Base-by-base conservation (phyloP, 179 eudicot species). In the Corrigiola litoralis region DNA sequence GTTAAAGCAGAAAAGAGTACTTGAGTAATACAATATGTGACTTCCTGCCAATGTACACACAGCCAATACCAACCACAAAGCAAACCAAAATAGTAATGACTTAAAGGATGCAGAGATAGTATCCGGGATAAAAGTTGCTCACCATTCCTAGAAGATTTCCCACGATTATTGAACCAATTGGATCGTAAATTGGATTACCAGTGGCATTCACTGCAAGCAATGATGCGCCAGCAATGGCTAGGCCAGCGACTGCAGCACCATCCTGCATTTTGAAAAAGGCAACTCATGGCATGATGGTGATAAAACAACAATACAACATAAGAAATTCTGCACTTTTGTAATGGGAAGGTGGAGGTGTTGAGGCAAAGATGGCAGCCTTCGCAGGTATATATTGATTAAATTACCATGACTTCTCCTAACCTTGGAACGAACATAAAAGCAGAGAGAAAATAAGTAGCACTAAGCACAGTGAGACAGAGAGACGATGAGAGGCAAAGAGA, bases 91-190 rank as follows among this genome's bases (percentile, higher is more conserved):
- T 11, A 27, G 4, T 21, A 41, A 40, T 36, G 37, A 29, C 59
- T 37, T 12, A 2, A 7, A 20, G 52, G 52, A 58, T 31, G 3
- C 10, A 37, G 34, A 49, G 45, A 24, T 38, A 46, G 47, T 34
- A n/a, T 53, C 17, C 5, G n/a, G 9, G 36, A 17, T 25, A 58
- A 38, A 33, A 42, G 31, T 21, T 41, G 68, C 81, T 52, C 73
- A 94, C 97, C 96, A 94, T 75, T 77, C 97, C 99, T 63, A 94
- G 94, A 65, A 94, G 85, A 75, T 91, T 91, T 27, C 99, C 99
- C 31, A 94, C 95, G 36, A 94, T 33, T 71, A 94, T 94, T 55
- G 97, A 94, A 65, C 99, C 99, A 69, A 94, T 82, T 53, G 99
- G 92, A 58, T 91, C 97, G 72, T 83, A 94, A 57, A 94, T 85